Percentiles rank a stretch among this genome's conserved stretches.
Evolutionary conservation across 2,329 filamentous ascomycete species (phyloP).

Genomic region (Trichoderma polysporum): DNA sequence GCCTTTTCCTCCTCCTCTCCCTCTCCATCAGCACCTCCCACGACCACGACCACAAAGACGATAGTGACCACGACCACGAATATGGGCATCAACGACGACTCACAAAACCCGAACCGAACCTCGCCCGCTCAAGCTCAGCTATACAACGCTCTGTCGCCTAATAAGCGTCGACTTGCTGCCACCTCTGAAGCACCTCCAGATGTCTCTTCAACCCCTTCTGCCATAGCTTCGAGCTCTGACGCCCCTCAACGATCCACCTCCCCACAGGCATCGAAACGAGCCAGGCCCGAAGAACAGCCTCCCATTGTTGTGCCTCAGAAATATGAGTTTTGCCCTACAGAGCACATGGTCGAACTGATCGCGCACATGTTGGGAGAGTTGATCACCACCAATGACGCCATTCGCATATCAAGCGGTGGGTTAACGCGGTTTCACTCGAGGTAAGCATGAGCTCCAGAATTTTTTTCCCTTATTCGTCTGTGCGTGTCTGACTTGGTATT

Average conservation of each 20-base stretch:
- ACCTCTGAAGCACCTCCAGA: not conserved
- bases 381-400: slow-evolving; percentile 90
- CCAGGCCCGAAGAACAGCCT: slow-evolving; percentile 49
- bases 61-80: slow-evolving; percentile 4
- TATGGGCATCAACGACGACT: not conserved
- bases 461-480: not conserved
- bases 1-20: slow-evolving; percentile 1
- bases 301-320: slow-evolving; percentile 64
- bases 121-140: slow-evolving; percentile 5
- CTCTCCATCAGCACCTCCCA: not conserved
- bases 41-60: not conserved
- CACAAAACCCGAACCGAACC: not conserved
- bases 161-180: slow-evolving; percentile 36
- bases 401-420: slow-evolving; percentile 69
- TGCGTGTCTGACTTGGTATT: not conserved
- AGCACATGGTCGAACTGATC: slow-evolving; percentile 87
- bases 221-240: not conserved
- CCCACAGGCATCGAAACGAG: slow-evolving; percentile 50
- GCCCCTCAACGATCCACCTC: slow-evolving; percentile 23
- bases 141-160: slow-evolving; percentile 31
- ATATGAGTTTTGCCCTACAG: slow-evolving; percentile 79
- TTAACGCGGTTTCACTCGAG: slow-evolving; percentile 94
- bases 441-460: slow-evolving; percentile 44
- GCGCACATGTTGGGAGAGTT: slow-evolving; percentile 94
- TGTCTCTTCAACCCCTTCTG: not conserved